phyloP scores from a whole-genome alignment of 768 basidiomycete species.

The Kondoa malvinella region DNA sequence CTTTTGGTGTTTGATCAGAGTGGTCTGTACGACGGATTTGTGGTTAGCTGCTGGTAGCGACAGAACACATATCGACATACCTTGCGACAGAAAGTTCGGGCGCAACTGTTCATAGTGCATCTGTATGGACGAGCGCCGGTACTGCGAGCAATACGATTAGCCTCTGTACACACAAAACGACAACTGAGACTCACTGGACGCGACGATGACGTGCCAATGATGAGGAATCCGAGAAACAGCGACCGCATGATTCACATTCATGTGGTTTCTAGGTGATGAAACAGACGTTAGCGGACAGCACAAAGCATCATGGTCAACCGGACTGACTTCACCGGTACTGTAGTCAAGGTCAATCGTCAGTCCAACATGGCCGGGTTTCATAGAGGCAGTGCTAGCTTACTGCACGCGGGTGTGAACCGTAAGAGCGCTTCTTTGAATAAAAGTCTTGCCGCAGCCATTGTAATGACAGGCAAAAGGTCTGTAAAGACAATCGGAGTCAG shows the following conservation, averaged over 20 bases:
- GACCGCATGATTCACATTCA: slow-evolving; percentile 48
- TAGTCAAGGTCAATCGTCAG: not conserved
- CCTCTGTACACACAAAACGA: not conserved
- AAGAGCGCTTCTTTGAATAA: slow-evolving; percentile 58
- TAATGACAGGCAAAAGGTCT: slow-evolving; percentile 31
- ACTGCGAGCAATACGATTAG: slow-evolving; percentile 7
- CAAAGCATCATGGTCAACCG: not conserved
- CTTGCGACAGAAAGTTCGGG: slow-evolving; percentile 22
- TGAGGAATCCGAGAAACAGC: slow-evolving; percentile 79
- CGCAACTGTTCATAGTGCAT: slow-evolving; percentile 29
- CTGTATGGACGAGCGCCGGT: slow-evolving; percentile 33
- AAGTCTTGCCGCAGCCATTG: slow-evolving; percentile 27
- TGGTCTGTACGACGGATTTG: slow-evolving; percentile 32
- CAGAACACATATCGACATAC: not conserved
- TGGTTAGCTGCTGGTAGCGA: not conserved
- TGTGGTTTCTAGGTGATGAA: slow-evolving; percentile 64
- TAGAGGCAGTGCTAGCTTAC: slow-evolving; percentile 30
- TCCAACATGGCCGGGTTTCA: not conserved
- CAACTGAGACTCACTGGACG: slow-evolving; percentile 27
- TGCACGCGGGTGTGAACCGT: slow-evolving; percentile 82
- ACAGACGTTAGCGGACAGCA: not conserved
- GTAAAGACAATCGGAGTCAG: slow-evolving; percentile 1
- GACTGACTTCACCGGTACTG: slow-evolving; percentile 46
- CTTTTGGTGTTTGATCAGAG: slow-evolving; percentile 33
- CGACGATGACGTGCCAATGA: slow-evolving; percentile 79